Conservation (phyloP, 1,284 basidiomycete species). For the Bjerkandera adusta region DNA sequence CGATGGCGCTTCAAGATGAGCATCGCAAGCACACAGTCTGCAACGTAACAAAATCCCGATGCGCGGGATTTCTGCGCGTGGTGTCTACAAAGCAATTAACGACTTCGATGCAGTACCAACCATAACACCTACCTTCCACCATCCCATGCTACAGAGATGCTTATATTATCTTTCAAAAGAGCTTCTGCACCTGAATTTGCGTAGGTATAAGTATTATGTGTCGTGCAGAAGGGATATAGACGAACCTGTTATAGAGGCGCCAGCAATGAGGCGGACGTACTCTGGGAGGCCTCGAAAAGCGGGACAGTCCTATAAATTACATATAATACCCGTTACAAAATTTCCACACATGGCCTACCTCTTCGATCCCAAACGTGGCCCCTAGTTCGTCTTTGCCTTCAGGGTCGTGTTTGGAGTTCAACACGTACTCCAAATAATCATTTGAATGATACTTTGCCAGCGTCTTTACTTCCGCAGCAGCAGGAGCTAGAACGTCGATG, state of each 20-base stretch:
- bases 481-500: slow-evolving; percentile 51
- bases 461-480: slow-evolving; percentile 47
- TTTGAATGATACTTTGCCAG: slow-evolving; percentile 55
- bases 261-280: slow-evolving; percentile 74
- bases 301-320: slow-evolving; percentile 73
- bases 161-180: slow-evolving; percentile 50
- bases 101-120: neutral
- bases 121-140: slow-evolving; percentile 60
- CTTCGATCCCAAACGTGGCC: slow-evolving; percentile 60
- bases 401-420: slow-evolving; percentile 33
- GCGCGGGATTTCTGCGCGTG: slow-evolving; percentile 75
- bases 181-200: slow-evolving; percentile 54
- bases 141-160: slow-evolving; percentile 81
- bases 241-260: slow-evolving; percentile 50
- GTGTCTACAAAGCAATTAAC: slow-evolving; percentile 45
- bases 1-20: slow-evolving; percentile 49
- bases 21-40: slow-evolving; percentile 84
- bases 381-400: slow-evolving; percentile 21
- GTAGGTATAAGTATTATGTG: neutral
- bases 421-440: slow-evolving; percentile 55
- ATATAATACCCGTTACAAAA: neutral
- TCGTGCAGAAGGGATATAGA: neutral
- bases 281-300: slow-evolving; percentile 65
- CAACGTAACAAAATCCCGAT: slow-evolving; percentile 92
- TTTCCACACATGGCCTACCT: slow-evolving; percentile 39